Evolutionary conservation across 768 basidiomycete species (phyloP), one percentile per base, ranked within the genome.

Genomic region (Mycena vitilis): DNA sequence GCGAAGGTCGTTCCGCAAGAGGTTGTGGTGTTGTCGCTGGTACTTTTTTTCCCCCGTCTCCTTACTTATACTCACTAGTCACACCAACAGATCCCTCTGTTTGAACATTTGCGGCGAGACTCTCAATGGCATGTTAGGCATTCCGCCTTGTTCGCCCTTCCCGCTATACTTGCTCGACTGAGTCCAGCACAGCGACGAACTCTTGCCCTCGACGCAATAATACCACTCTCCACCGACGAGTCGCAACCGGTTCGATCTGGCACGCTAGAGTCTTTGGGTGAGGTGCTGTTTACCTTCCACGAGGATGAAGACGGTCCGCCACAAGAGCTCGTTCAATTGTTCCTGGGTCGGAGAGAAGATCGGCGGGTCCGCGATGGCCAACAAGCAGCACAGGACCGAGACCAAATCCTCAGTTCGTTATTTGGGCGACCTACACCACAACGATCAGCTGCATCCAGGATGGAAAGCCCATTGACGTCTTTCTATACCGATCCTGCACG

Each of bases 1-100:
- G 94, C 95, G 22, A 96, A 96, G 79, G 89, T 94, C 25, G 90
- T 95, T 10, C 90, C 94, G n/a, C 80, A 87, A 49, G 93, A 94
- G 72, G 78, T 94, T 30, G 86, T 95, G 22, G 76, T 86, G 25
- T 83, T 78, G 55, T 86, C 89, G 60, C 81, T 93, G 80, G 94
- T 91, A 75, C 60, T 87, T 75, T 30, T 53, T 71, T 65, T 51
- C 42, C 5, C 30, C 30, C 30, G 30, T 30, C 30, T 30, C 30
- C 30, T 30, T 30, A 30, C 3, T 30, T 5, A 30, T 30, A 30
- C 30, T 30, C 30, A 30, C 30, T 5, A 30, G 30, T 30, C 30
- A 30, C 30, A 30, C 30, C 30, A 34, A 20, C 74, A 98, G 96
- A 84, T 97, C 42, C 93, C 95, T 10, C 79, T 96, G 10, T 95